Base-by-base conservation (phyloP, 2,329 filamentous ascomycete species). In the Colletotrichum tofieldiae region DNA sequence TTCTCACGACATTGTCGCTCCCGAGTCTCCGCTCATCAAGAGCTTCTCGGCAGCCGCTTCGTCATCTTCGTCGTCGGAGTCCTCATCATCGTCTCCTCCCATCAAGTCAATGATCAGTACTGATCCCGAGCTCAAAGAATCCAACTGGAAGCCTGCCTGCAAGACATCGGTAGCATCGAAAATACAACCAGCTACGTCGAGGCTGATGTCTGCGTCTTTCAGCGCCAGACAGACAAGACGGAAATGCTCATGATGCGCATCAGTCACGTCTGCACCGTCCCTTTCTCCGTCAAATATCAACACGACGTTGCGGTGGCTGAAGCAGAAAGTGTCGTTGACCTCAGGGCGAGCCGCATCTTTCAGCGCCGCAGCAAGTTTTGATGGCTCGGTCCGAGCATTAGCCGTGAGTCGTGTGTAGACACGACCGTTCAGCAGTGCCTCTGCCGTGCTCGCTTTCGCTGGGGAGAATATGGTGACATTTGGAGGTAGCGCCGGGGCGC, bases 231-330 rank as follows among this genome's bases (percentile, higher is more conserved):
- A 77, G 0, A 76, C 74, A 16, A 61, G 62, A 5, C 76, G 70
- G n/a, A 77, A 76, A 55, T 77, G 76, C 52, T 76, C 75, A 26
- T 77, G 76, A 20, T 77, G 76, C 20, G 52, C 26, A 16, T 76
- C 76, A 16, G 71, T 61, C 11, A 72, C 37, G 7, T 72, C 69
- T 1, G 12, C 69, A 2, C 69, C 72, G 18, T 70, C 73, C 3
- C 67, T 56, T 3, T 26, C 68, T 26, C 71, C 66, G 26, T 75
- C 73, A 11, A 76, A 77, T 0, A 77, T 73, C 56, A 77, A 39
- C 2, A 76, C 69, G 2, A 73, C 70, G 9, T 62, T 71, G 9
- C 71, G 64, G 52, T 76, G 74, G 2, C 58, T 60, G 20, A 76
- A 67, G n/a, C 63, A 76, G 45, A 76, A 76, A 2, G n/a, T 16